A percentile compares a stretch with the other conserved stretches of the same genome.
These are phyloP conservation scores for Phyllosticta capitalensis DNA, from an alignment of 2,329 filamentous ascomycete species.

Conservation along the genomic window DNA sequence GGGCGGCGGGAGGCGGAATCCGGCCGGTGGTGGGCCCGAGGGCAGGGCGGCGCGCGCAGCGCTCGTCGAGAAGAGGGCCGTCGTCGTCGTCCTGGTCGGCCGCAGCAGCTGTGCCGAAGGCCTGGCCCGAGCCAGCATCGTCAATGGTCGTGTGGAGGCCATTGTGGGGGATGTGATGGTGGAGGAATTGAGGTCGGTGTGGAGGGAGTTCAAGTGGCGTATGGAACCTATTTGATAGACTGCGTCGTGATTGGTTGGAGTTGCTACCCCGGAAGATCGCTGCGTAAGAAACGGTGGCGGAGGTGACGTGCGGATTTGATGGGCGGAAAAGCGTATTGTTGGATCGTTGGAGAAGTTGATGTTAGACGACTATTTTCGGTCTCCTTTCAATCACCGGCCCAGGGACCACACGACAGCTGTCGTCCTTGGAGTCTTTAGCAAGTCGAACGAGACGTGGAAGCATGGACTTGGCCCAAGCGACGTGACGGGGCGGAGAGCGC, in stretches of 20 bases:
- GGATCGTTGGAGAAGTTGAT: background rate
- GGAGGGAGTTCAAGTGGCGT: background rate
- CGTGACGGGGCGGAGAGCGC: background rate
- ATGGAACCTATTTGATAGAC: background rate
- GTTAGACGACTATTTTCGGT: background rate
- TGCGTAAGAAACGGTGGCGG: background rate
- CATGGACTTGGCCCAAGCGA: background rate
- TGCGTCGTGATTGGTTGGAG: background rate
- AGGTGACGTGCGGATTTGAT: background rate
- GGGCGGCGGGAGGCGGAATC: conserved; percentile 67
- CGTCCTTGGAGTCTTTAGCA: background rate
- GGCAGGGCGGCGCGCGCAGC: conserved; percentile 56
- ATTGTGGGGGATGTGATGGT: conserved; percentile 25
- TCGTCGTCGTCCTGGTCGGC: conserved; percentile 31
- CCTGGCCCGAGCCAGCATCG: conserved; percentile 35
- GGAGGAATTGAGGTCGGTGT: conserved; percentile 7
- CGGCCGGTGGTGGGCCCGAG: conserved; percentile 65
- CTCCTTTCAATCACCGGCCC: background rate
- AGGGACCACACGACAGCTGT: background rate
- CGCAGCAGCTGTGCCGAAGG: conserved; percentile 21
- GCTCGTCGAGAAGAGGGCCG: conserved; percentile 53
- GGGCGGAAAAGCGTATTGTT: background rate
- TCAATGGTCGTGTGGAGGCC: conserved; percentile 40
- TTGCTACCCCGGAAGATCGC: background rate
- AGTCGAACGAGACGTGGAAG: background rate